Evolutionary conservation across 2,329 filamentous ascomycete species (phyloP).

Genomic region (Cladosporium sp.): DNA sequence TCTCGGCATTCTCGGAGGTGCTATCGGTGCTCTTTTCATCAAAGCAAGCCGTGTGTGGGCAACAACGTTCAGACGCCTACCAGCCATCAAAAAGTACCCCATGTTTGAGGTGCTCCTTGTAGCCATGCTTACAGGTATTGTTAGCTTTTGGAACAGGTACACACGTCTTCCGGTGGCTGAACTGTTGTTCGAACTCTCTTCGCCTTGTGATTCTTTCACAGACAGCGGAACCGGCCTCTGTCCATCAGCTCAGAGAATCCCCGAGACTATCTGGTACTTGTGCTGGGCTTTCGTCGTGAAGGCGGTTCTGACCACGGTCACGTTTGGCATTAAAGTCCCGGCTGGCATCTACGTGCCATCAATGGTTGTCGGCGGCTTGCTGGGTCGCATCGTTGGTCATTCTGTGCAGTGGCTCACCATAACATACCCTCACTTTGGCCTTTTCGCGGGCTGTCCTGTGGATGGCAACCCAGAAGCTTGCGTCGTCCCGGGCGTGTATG

Average conservation of each 20-base stretch:
- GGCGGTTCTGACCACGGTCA: constrained; percentile 79
- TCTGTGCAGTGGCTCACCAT: constrained; percentile 77
- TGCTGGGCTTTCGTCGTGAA: constrained; percentile 83
- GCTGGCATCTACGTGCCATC: constrained; percentile 97
- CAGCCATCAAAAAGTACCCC: constrained; percentile 75
- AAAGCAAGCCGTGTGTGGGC: constrained; percentile 93
- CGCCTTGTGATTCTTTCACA: constrained; percentile 73
- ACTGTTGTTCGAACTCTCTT: constrained; percentile 82
- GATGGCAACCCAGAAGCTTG: constrained; percentile 69
- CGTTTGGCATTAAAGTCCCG: constrained; percentile 94
- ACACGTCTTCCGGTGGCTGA: constrained; percentile 88
- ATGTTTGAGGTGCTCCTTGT: constrained; percentile 86
- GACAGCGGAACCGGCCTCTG: constrained; percentile 72
- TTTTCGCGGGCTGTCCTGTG: constrained; percentile 72
- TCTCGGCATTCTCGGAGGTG: constrained; percentile 81
- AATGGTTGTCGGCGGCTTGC: constrained; percentile 94
- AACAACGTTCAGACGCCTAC: constrained; percentile 76
- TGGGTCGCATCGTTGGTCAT: constrained; percentile 86
- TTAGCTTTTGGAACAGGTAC: constrained; percentile 91
- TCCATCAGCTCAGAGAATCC: constrained; percentile 72
- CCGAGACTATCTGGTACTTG: constrained; percentile 66
- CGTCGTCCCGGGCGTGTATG: constrained; percentile 95
- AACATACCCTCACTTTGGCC: constrained; percentile 62
- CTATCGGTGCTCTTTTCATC: constrained; percentile 87
- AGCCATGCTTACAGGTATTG: constrained; percentile 74